Evolutionary conservation across 2,329 filamentous ascomycete genomes (phyloP).

Genomic region (Botrytis sinoallii): DNA sequence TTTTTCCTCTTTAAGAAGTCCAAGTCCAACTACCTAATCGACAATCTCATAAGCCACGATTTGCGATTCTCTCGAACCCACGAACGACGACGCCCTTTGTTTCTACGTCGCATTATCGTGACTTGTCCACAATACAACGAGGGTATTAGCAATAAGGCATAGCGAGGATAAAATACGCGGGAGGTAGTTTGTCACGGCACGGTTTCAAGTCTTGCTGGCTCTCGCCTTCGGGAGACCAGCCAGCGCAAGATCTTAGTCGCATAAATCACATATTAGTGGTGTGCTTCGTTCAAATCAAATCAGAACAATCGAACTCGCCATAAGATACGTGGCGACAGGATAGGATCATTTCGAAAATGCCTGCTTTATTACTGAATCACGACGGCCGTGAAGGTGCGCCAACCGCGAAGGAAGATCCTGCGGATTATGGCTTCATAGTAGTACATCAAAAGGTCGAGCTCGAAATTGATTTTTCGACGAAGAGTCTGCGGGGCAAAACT

Average conservation of each 20-base stretch:
- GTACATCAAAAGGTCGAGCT: slow-evolving; percentile 85
- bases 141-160: too few relatives aligned
- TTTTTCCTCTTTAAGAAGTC: neutral
- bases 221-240: slow-evolving; percentile 5
- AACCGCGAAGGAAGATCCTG: slow-evolving; percentile 18
- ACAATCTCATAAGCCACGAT: neutral
- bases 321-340: neutral
- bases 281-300: neutral
- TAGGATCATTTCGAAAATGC: slow-evolving; percentile 25
- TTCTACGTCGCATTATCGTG: neutral
- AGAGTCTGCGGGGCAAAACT: slow-evolving; percentile 71
- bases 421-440: slow-evolving; percentile 48
- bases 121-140: neutral
- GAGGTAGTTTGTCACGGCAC: neutral
- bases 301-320: neutral
- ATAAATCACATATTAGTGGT: neutral
- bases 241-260: neutral
- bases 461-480: slow-evolving; percentile 80
- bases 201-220: slow-evolving; percentile 4
- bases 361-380: slow-evolving; percentile 31
- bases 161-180: neutral
- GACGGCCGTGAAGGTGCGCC: slow-evolving; percentile 23
- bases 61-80: neutral
- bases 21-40: neutral
- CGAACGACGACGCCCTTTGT: neutral